phyloP scores from a whole-genome alignment of 345 rosid genomes.

The Lumnitzera littorea region DNA sequence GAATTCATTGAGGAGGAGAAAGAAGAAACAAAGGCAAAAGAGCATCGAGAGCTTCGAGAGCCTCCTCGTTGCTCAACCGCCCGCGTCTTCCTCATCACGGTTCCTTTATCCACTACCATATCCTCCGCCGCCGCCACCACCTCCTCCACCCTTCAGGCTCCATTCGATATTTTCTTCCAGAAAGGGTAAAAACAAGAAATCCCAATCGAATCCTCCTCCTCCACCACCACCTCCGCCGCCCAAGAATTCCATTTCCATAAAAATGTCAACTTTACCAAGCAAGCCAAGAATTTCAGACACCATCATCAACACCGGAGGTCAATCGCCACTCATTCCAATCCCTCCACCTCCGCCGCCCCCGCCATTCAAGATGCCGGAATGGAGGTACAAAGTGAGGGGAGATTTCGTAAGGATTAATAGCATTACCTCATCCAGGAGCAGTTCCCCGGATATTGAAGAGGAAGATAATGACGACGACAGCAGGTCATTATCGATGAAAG shows the following conservation, averaged over 20 bases:
- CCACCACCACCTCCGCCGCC: conserved; percentile 54
- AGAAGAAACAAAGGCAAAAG: conserved; percentile 69
- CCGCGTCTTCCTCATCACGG: conserved; percentile 30
- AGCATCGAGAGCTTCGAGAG: conserved; percentile 73
- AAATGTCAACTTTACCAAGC: conserved; percentile 23
- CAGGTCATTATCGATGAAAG: conserved; percentile 17
- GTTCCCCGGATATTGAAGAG: conserved; percentile 44
- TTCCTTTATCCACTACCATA: conserved; percentile 38
- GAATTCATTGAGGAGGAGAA: conserved; percentile 38
- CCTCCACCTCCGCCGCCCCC: conserved; percentile 88
- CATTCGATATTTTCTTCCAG: conserved; percentile 56
- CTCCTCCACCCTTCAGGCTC: conserved; percentile 39
- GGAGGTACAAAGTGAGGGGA: conserved; percentile 53
- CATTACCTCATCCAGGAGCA: conserved; percentile 36
- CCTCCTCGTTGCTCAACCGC: conserved; percentile 35
- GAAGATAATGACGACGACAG: conserved; percentile 27
- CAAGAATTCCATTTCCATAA: conserved; percentile 13
- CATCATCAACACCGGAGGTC: conserved; percentile 28
- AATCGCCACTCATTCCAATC: conserved; percentile 44
- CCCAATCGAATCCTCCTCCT: conserved; percentile 23
- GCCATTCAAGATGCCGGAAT: conserved; percentile 58
- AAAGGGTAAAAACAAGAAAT: conserved; percentile 44
- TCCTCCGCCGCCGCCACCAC: conserved; percentile 41
- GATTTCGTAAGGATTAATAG: conserved; percentile 69
- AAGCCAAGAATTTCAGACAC: conserved; percentile 23